Percentiles rank a stretch among this genome's conserved stretches.
Evolutionary conservation across 257 asterid species (phyloP).

Genomic region (Solanum stenotomum): DNA sequence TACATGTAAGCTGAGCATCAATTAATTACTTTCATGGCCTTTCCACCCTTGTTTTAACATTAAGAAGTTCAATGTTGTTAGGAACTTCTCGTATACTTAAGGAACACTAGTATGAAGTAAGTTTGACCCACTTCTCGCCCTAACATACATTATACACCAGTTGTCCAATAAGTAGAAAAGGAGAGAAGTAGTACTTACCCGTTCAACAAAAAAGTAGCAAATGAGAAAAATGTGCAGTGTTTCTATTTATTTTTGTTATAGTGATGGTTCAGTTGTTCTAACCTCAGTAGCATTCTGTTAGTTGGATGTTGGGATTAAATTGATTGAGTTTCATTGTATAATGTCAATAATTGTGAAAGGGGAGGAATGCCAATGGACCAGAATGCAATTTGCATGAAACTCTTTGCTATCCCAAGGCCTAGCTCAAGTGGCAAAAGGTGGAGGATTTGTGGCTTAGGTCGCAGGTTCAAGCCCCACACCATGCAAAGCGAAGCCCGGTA

Average conservation of each 20-base stretch:
- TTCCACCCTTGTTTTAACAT: not conserved
- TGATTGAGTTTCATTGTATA: not conserved
- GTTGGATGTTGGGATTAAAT: not conserved
- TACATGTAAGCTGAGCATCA: not conserved
- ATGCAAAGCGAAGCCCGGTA: too few relatives aligned
- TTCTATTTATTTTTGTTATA: not conserved
- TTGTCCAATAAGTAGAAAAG: not conserved
- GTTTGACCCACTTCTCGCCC: not conserved
- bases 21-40: not conserved
- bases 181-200: not conserved
- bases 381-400: not conserved
- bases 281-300: not conserved
- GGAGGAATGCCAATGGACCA: not conserved
- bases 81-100: not conserved
- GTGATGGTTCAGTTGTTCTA: not conserved
- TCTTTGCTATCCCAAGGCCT: too few relatives aligned
- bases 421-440: too few relatives aligned
- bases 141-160: not conserved
- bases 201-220: not conserved
- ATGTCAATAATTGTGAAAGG: not conserved
- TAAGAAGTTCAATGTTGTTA: not conserved
- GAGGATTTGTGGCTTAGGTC: too few relatives aligned
- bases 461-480: too few relatives aligned
- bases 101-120: not conserved
- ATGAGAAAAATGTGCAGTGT: not conserved